phyloP scores from a whole-genome alignment of 441 rosid species.

The Croton setiger region DNA sequence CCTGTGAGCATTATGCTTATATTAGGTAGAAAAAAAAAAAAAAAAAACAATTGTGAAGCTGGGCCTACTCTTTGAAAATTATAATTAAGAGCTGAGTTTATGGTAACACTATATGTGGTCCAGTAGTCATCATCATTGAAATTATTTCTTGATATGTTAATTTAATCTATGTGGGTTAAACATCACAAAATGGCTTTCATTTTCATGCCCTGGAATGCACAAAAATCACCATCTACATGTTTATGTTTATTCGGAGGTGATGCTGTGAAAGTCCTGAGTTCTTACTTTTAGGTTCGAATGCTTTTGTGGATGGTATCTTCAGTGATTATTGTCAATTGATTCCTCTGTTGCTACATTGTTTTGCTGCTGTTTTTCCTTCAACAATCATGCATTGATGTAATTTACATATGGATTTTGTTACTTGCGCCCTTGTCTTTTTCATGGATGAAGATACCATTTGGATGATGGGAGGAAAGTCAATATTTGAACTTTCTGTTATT shows the following conservation, averaged over 20 bases:
- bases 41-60: slow-evolving; percentile 37
- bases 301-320: neutral
- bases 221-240: slow-evolving; percentile 5
- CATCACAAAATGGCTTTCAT: slow-evolving; percentile 32
- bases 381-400: slow-evolving; percentile 8
- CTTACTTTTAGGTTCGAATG: neutral
- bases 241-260: neutral
- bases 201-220: slow-evolving; percentile 29
- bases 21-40: slow-evolving; percentile 21
- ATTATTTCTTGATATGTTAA: slow-evolving; percentile 19
- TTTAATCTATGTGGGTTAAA: slow-evolving; percentile 8
- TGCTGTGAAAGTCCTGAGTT: neutral
- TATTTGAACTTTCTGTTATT: neutral
- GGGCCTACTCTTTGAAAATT: slow-evolving; percentile 42
- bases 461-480: neutral
- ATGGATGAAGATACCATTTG: slow-evolving; percentile 4
- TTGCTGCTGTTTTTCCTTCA: neutral
- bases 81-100: slow-evolving; percentile 25
- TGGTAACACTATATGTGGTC: slow-evolving; percentile 27
- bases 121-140: slow-evolving; percentile 27
- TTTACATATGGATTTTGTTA: neutral
- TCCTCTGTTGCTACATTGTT: neutral
- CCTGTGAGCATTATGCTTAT: slow-evolving; percentile 13
- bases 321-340: neutral
- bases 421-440: neutral